These are phyloP conservation scores for Chalciporus sphaerocephalus DNA, from an alignment of 768 basidiomycete genomes.

Conservation along the genomic window DNA sequence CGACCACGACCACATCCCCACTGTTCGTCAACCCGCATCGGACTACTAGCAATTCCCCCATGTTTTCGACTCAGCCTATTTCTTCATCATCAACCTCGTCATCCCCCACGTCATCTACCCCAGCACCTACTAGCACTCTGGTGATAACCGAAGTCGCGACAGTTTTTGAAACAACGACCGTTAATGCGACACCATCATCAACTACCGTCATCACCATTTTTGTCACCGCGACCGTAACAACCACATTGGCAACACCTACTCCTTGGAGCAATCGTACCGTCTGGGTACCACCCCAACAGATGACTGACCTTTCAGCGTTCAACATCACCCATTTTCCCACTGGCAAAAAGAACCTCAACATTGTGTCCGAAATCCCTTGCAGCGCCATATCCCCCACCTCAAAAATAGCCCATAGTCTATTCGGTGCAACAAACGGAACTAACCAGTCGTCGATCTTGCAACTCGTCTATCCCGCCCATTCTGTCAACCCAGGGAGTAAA, in stretches of 20 bases:
- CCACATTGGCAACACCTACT: not conserved
- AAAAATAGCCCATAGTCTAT: conserved; percentile 10
- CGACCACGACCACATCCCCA: no score
- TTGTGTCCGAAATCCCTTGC: conserved; percentile 48
- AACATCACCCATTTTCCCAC: conserved; percentile 53
- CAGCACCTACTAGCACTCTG: not conserved
- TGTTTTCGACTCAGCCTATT: not conserved
- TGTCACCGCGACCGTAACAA: conserved; percentile 9
- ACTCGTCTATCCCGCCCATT: conserved; percentile 62
- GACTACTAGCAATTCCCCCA: not conserved
- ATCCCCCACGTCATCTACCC: not conserved
- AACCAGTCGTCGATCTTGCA: conserved; percentile 47
- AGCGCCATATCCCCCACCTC: conserved; percentile 25
- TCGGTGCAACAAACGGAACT: conserved; percentile 17
- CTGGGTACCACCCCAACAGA: conserved; percentile 52
- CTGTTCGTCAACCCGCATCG: not conserved
- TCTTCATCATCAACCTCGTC: not conserved
- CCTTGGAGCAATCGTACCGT: conserved; percentile 19
- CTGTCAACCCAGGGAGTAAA: conserved; percentile 59
- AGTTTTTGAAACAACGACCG: conserved; percentile 7
- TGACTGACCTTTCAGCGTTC: conserved; percentile 59
- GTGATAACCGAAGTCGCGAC: conserved; percentile 12
- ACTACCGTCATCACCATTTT: conserved; percentile 8
- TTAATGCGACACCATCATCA: conserved; percentile 1
- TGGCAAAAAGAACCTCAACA: conserved; percentile 50